Evolutionary conservation across 2,329 filamentous ascomycete genomes (phyloP).

Genomic region (Chalara sp.): DNA sequence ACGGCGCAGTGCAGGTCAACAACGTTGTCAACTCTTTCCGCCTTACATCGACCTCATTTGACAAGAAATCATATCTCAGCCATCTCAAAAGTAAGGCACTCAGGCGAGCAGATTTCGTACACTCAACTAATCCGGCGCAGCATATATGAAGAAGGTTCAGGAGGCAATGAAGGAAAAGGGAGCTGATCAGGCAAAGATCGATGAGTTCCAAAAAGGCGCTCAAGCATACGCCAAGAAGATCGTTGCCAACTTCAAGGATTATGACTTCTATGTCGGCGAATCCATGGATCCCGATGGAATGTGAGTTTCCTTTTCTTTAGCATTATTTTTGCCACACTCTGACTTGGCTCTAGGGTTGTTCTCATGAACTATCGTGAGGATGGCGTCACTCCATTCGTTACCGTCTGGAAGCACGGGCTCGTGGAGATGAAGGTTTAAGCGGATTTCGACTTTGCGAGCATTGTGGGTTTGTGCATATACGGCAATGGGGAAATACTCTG

Average conservation of each 20-base stretch:
- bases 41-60: conserved; percentile 68
- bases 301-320: conserved; percentile 45
- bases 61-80: conserved; percentile 79
- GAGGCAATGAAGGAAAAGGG: conserved; percentile 55
- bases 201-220: conserved; percentile 74
- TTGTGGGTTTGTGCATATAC: too few species aligned
- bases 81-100: conserved; percentile 73
- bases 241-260: conserved; percentile 85
- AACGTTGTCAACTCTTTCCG: conserved; percentile 93
- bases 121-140: conserved; percentile 34
- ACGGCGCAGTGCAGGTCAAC: conserved; percentile 69
- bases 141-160: conserved; percentile 90
- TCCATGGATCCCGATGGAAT: conserved; percentile 91
- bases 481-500: too few species aligned
- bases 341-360: conserved; percentile 56
- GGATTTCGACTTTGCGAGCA: too few species aligned
- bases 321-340: background rate
- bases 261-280: conserved; percentile 89
- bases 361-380: conserved; percentile 98
- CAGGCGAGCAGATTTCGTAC: background rate
- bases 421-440: conserved; percentile 81
- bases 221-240: conserved; percentile 71
- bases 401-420: conserved; percentile 93
- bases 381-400: conserved; percentile 82
- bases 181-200: conserved; percentile 59